Evolutionary conservation across 2,329 filamentous ascomycete species (phyloP), one percentile per base, ranked within the genome.

Genomic region (Cladophialophora yegresii): DNA sequence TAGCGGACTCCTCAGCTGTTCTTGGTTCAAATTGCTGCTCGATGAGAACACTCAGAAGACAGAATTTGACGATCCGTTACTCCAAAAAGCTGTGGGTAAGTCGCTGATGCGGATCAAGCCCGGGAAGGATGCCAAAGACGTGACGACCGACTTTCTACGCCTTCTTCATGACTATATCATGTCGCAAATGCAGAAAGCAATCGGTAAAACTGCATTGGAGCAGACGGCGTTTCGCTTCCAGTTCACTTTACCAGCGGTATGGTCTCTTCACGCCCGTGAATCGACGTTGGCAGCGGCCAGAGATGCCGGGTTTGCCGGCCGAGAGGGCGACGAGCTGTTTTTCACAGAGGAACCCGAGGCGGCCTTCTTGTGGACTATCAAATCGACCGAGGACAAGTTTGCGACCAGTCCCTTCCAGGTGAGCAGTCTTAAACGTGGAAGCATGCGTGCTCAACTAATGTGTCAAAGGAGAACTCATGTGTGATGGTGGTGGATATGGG

Each of bases 401-500:
- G 13, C 6, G 36, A 40, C 36, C 36, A 40, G 13, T 7, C 13
- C 36, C 36, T 40, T 40, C 36, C 36, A 40, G 36, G 36, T 40
- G 13, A 4, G 13, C 16, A 40, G 26, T 16, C 33, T 4, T 5
- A 13, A 40, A 5, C 6, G 12, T 40, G 33, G 16, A 10, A 50
- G 7, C 12, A 8, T 26, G 10, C 3, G 47, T 12, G 4, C 20
- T 26, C 4, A 26, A 26, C 7, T 50, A 32, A 20, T 16, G 16
- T n/a, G 13, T 8, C 7, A 16, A 30, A 61, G 57, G 43, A 58
- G 26, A 55, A 56, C n/a, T 16, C n/a, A 12, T 54, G 53, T 45
- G 40, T 59, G 32, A 51, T 65, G 36, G 54, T 71, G 9, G 45
- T 70, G 2, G 69, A 72, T 50, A 61, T 68, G 33, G 71, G 71